Base-by-base conservation (phyloP, 1,284 basidiomycete genomes). In the Pseudozyma pruni region DNA sequence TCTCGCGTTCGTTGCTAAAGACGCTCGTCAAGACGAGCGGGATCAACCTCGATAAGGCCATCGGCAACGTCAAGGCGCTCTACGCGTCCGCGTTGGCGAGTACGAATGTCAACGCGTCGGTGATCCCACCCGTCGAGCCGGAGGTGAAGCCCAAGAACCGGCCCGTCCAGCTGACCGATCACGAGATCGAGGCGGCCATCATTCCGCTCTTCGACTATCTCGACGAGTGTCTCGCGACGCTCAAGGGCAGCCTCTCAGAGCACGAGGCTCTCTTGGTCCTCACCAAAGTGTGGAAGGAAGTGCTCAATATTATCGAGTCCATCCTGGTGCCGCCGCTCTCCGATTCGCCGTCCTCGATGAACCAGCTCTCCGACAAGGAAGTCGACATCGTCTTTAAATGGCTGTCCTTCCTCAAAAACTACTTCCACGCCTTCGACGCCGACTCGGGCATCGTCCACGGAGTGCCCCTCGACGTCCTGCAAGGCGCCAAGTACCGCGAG, bases 301-400 rank as follows among this genome's bases (percentile, higher is more conserved):
- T 99, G 54, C 83, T 98, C 71, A 87, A 86, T 38, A 89, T 93
- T 14, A 88, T 98, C 63, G 96, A 98, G 81, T 89, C 88, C 8
- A 84, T 98, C 76, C 88, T 98, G 50, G 89, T 98, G 5, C 96
- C 96, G 3, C 92, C 94, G 1, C 84, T 99, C 52, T 92, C 91
- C 7, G 93, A 96, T 68, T 86, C 89, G n/a, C 86, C 90, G 9
- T 93, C 93, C 52, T 90, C 92, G 55, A 91, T 98, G 92, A 90
- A 90, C 70, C 90, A 93, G 13, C 83, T 98, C 75, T 89, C 87
- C 32, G 94, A 96, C 77, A 94, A 95, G 84, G 95, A 98, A 84
- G 91, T 98, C 25, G 95, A 98, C 79, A 91, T 98, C 54, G 95
- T 94, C 10, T 94, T 98, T 85, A 96, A 94, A 81, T 98, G 96